Conservation (phyloP, 2,329 filamentous ascomycete species). For the Paracorniculantispora psalliotae region DNA sequence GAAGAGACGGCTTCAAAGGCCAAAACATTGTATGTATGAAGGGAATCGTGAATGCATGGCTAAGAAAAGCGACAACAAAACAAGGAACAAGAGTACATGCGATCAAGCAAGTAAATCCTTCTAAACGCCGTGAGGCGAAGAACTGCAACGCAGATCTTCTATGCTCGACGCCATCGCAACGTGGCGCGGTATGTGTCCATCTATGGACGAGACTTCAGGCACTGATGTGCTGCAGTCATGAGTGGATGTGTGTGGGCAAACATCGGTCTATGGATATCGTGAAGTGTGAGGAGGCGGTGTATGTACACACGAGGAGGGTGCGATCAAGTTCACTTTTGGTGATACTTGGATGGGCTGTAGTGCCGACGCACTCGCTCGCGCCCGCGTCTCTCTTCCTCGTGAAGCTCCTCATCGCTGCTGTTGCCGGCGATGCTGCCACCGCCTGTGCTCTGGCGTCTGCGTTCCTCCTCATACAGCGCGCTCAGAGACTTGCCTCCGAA, state of each 20-base stretch:
- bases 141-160: conserved; percentile 1
- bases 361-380: conserved; percentile 33
- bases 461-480: conserved; percentile 57
- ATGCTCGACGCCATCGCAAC: not conserved
- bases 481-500: conserved; percentile 57
- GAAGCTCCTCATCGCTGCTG: conserved; percentile 22
- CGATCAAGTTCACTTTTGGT: conserved; percentile 25
- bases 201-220: not conserved
- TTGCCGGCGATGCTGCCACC: conserved; percentile 33
- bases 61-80: not conserved
- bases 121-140: conserved; percentile 13
- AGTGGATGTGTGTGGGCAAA: not conserved
- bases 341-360: conserved; percentile 25
- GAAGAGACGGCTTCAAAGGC: not conserved
- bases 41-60: not conserved
- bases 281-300: not conserved
- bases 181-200: not conserved
- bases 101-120: not conserved
- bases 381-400: conserved; percentile 33
- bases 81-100: not conserved
- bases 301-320: not conserved
- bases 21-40: not conserved
- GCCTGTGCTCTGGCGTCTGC: conserved; percentile 37
- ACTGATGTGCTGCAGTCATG: not conserved
- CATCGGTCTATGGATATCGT: not conserved